Evolutionary conservation across 345 rosid genomes (phyloP), one percentile per base, ranked within the genome.

Genomic region (Lepidium didymum): DNA sequence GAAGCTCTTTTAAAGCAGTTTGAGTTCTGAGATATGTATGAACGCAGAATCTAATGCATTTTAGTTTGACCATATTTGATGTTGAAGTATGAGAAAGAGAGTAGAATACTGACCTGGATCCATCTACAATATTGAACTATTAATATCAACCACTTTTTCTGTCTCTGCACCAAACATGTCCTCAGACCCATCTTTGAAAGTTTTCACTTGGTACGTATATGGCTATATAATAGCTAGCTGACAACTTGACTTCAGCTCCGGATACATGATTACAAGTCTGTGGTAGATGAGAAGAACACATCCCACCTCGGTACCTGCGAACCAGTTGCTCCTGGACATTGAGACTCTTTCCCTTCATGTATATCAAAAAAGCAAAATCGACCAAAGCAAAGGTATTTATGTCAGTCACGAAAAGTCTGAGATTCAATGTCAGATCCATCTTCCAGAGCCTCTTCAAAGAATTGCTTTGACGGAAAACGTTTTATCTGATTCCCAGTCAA

Each of bases 151-250:
- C 27, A 85, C 81, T 57, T 81, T 81, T 56, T 78, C 68, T 9
- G 95, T 82, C 21, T 90, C 97, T 49, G 79, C 79, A 37, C 91
- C 95, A 79, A 94, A 91, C 57, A 77, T 87, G 34, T 89, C 91
- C 72, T 70, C 67, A 52, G 89, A 91, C 74, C 85, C 82, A 16
- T 89, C 87, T 77, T 87, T 86, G 44, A 94, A 81, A 67, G 84
- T 86, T 84, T 91, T 94, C 31, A 94, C 95, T 84, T 94, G 99
- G 82, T 87, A 69, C 73, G 85, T 83, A 79, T 89, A 94, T 3
- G 96, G 99, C n/a, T 92, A 88, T 77, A 94, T 86, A 38, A 91
- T 84, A 50, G 96, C 99, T 56, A 91, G 70, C 55, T 90, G 91
- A 29, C 95, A 87, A 77, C 97, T 94, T 60, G 96, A 88, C 81